These are phyloP conservation scores for Ploettnerulaceae sp. DNA, from an alignment of 2,329 filamentous ascomycete genomes.

Conservation along the genomic window DNA sequence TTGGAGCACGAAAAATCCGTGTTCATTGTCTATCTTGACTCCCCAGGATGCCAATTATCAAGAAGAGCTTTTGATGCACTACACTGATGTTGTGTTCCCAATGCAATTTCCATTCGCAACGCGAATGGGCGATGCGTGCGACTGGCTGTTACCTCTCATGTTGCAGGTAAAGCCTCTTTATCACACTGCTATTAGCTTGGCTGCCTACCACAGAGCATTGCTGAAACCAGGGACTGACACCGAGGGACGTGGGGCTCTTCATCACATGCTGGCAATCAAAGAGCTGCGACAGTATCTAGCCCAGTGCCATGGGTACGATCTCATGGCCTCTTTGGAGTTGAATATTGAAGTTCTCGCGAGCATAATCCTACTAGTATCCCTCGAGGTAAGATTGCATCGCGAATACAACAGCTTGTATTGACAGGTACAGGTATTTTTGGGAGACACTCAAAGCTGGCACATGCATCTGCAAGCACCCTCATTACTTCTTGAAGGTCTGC, in stretches of 20 bases:
- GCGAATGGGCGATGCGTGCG: neutral
- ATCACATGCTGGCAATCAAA: neutral
- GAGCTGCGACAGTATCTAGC: neutral
- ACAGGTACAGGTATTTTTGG: neutral
- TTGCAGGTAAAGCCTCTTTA: neutral
- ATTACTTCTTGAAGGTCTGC: neutral
- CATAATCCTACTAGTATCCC: neutral
- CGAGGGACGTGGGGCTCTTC: neutral
- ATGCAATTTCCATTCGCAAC: neutral
- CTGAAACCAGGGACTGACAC: neutral
- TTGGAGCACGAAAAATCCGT: neutral
- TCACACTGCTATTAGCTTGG: conserved; percentile 1
- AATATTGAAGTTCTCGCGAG: neutral
- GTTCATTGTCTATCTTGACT: neutral
- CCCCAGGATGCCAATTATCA: too few relatives aligned
- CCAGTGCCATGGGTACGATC: neutral
- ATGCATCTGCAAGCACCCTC: neutral
- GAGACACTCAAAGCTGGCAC: neutral
- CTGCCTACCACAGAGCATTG: neutral
- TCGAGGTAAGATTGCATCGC: neutral
- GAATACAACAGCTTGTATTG: neutral
- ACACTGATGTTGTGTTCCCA: conserved; percentile 1
- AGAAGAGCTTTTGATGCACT: neutral
- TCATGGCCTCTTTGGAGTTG: neutral
- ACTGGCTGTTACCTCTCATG: neutral